These are phyloP conservation scores for Ensete glaucum DNA, from an alignment of 176 grass and related monocot genomes.

Conservation along the genomic window DNA sequence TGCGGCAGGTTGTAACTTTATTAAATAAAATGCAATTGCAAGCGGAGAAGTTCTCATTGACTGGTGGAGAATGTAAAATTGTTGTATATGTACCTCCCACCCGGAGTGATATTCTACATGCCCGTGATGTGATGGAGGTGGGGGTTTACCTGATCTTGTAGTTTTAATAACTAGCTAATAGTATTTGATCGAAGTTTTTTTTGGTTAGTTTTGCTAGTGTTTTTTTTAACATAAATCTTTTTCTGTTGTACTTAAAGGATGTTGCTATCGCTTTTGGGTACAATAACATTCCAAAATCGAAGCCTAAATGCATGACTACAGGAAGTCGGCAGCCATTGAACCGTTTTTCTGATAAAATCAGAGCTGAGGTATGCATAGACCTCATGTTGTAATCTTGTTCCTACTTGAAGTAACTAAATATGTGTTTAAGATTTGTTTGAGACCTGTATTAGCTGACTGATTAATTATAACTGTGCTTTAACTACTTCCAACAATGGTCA, in stretches of 20 bases:
- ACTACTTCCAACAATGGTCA: neutral
- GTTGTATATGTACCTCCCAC: conserved; percentile 65
- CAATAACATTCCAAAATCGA: conserved; percentile 92
- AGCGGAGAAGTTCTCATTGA: conserved; percentile 37
- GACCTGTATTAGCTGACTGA: neutral
- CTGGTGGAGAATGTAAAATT: conserved; percentile 30
- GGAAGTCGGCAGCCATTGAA: conserved; percentile 81
- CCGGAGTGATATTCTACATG: conserved; percentile 72
- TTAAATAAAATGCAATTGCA: conserved; percentile 95
- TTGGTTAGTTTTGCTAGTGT: neutral
- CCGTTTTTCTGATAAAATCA: conserved; percentile 92
- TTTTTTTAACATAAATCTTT: neutral
- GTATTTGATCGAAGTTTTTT: neutral
- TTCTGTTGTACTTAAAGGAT: conserved; percentile 41
- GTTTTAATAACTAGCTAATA: neutral
- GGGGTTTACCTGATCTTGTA: conserved; percentile 10
- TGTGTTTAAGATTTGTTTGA: neutral
- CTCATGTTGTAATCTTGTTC: neutral
- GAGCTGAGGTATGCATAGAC: conserved; percentile 52
- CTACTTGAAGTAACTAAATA: neutral
- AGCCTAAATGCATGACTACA: conserved; percentile 74
- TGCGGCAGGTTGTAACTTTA: conserved; percentile 57
- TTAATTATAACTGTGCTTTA: neutral
- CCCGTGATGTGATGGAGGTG: conserved; percentile 64
- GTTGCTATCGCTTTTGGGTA: conserved; percentile 97